Evolutionary conservation across 805 yeast genomes (phyloP), one percentile per base, ranked within the genome.

Genomic region (Sugiyamaella valdiviana): DNA sequence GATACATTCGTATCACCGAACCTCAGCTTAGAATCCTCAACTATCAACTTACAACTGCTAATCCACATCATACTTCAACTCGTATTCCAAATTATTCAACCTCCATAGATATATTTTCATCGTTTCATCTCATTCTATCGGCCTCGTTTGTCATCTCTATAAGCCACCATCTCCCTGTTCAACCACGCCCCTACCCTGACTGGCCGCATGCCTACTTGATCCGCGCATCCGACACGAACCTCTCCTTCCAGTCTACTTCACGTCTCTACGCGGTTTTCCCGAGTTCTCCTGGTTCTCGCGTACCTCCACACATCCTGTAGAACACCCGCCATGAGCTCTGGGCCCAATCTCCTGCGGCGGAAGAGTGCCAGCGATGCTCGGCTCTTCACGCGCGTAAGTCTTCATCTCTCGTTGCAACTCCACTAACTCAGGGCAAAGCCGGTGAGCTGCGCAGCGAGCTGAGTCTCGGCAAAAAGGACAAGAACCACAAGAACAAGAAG

Each of bases 401-500:
- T 4, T 26, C n/a, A 26, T 26, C 5, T 26, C 32, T 26, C 29
- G 29, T 6, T 14, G 16, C 4, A 39, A 40, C 12, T 16, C 10
- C 12, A 2, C 44, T 41, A 41, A 41, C 36, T 41, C 5, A 63
- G 67, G 65, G 64, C 48, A 62, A 59, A 54, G 73, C 70, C 21
- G 62, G 63, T 22, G 72, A 69, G 48, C 63, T 69, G 29, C 58
- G 64, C 44, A 56, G 57, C 4, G 69, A 65, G 42, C 57, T 68
- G 42, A 55, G 60, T 37, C 50, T 55, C 15, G 69, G 66, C 40
- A 64, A 60, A 42, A 55, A 56, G 42, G 72, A 69, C 55, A 64
- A 62, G 51, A 63, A 66, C 44, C 48, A 58, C 46, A 59, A 57
- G 45, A 55, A 57, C 29, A 68, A 66, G 48, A 78, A 75, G 56